Percentiles rank a stretch among this genome's conserved stretches.
phyloP scores from a whole-genome alignment of 176 grass and related monocot genomes.

The Hordeum vulgare region MorexV3_pseudomolecules_assembly NC_058520.1:471948090-471948589 shows the following conservation, averaged over 20 bases:
- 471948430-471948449: background rate
- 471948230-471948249: constrained; percentile 59
- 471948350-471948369: background rate
- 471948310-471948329: constrained; percentile 59
- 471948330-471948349: constrained; percentile 34
- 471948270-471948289: constrained; percentile 62
- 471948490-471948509: background rate
- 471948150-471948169: constrained; percentile 36
- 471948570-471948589: background rate
- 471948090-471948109: background rate
- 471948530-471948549: too few relatives aligned
- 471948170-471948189: constrained; percentile 29
- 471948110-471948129: constrained; percentile 6
- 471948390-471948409: background rate
- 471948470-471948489: background rate
- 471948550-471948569: background rate
- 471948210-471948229: constrained; percentile 56
- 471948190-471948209: constrained; percentile 48
- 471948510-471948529: too few relatives aligned
- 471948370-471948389: background rate
- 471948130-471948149: background rate
- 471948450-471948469: background rate
- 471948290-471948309: constrained; percentile 54
- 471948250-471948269: constrained; percentile 47
- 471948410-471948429: background rate